Conservation (phyloP, 2,329 filamentous ascomycete genomes). For the Aureobasidium sp. region DNA sequence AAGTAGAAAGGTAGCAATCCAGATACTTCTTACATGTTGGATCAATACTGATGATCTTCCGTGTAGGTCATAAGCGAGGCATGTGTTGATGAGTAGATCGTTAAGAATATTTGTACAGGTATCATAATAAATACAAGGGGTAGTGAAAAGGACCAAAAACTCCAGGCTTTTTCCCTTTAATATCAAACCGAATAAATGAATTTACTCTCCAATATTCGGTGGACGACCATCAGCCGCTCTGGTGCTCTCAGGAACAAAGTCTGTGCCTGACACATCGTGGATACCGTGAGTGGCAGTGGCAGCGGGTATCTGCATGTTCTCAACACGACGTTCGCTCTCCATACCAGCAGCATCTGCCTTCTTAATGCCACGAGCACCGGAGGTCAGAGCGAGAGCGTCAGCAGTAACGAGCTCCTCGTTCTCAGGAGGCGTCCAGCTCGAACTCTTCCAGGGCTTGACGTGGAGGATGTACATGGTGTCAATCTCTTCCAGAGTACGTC, state of each 20-base stretch:
- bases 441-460: constrained; percentile 26
- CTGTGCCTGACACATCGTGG: constrained; percentile 21
- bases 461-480: constrained; percentile 32
- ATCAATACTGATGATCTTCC: not conserved
- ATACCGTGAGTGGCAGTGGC: constrained; percentile 21
- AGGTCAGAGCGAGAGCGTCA: constrained; percentile 22
- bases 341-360: constrained; percentile 22
- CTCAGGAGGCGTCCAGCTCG: constrained; percentile 24
- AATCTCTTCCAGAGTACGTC: constrained; percentile 31
- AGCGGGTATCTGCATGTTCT: constrained; percentile 16
- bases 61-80: not conserved
- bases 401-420: constrained; percentile 21
- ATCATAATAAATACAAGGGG: not conserved
- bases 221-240: constrained; percentile 1
- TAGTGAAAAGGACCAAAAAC: not conserved
- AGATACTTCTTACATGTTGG: too few species aligned
- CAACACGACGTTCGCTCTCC: constrained; percentile 13
- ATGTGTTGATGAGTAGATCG: not conserved
- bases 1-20: not conserved
- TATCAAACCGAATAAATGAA: not conserved
- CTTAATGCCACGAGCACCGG: constrained; percentile 24
- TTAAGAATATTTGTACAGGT: not conserved
- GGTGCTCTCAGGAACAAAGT: constrained; percentile 18
- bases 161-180: not conserved
- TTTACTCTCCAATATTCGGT: not conserved